phyloP scores from a whole-genome alignment of 768 basidiomycete genomes.

The Dacryopinax primogenitus region DNA sequence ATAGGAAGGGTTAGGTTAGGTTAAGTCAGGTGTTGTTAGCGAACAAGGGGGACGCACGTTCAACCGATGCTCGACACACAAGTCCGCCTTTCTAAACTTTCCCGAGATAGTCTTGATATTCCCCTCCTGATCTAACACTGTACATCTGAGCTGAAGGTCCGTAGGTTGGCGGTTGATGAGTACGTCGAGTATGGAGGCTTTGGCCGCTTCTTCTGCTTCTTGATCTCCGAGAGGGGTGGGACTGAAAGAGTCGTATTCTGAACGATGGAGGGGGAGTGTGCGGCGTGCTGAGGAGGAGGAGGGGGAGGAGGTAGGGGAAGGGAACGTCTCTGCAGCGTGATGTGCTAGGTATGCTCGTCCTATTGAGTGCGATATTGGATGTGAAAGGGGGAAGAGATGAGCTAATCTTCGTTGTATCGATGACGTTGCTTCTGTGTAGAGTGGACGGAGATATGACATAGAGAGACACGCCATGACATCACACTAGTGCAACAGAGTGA shows the following conservation, averaged over 20 bases:
- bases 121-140: conserved; percentile 73
- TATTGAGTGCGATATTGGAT: too few relatives aligned
- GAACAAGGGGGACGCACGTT: conserved; percentile 48
- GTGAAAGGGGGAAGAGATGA: too few relatives aligned
- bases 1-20: conserved; percentile 15
- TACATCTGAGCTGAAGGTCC: conserved; percentile 84
- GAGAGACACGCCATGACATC: too few relatives aligned
- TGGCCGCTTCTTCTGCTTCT: conserved; percentile 53
- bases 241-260: too few relatives aligned
- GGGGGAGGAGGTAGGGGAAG: too few relatives aligned
- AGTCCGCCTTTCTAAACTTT: conserved; percentile 79
- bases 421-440: too few relatives aligned
- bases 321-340: too few relatives aligned
- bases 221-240: conserved; percentile 1
- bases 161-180: conserved; percentile 79
- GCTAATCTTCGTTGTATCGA: too few relatives aligned
- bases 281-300: neutral
- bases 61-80: conserved; percentile 74
- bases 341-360: too few relatives aligned
- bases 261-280: too few relatives aligned
- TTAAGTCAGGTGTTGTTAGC: conserved; percentile 7
- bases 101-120: conserved; percentile 78
- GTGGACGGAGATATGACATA: too few relatives aligned
- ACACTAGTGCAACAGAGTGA: too few relatives aligned
- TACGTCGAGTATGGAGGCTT: conserved; percentile 63